A percentile compares a stretch with the other conserved stretches of the same genome.
phyloP scores from a whole-genome alignment of 805 yeast species.

The Kluyveromyces aestuarii region DNA sequence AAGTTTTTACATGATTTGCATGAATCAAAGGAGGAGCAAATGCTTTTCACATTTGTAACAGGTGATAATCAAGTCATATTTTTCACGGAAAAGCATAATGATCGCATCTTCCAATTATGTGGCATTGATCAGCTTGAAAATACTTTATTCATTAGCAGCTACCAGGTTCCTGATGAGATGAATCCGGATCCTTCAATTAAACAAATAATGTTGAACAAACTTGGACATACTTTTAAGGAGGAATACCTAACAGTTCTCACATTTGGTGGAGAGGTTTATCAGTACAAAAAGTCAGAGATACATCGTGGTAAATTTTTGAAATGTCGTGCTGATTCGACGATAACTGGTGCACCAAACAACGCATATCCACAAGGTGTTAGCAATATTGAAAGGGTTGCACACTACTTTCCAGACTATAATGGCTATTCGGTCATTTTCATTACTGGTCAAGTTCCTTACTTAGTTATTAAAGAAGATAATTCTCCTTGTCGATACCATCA shows the following conservation, averaged over 20 bases:
- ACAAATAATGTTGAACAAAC: constrained; percentile 50
- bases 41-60: constrained; percentile 55
- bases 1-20: constrained; percentile 27
- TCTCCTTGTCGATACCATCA: constrained; percentile 58
- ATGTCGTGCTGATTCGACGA: constrained; percentile 30
- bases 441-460: constrained; percentile 65
- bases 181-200: constrained; percentile 69
- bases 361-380: constrained; percentile 56
- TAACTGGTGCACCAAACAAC: constrained; percentile 76
- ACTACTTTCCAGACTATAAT: constrained; percentile 47
- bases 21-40: constrained; percentile 22
- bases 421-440: constrained; percentile 56
- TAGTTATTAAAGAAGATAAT: constrained; percentile 54
- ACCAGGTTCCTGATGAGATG: constrained; percentile 27
- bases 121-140: constrained; percentile 32
- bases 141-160: constrained; percentile 30
- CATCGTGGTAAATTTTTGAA: constrained; percentile 5
- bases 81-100: constrained; percentile 44
- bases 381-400: constrained; percentile 58
- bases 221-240: constrained; percentile 55
- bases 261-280: constrained; percentile 68
- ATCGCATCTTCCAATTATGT: constrained; percentile 31
- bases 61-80: constrained; percentile 68
- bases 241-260: constrained; percentile 66
- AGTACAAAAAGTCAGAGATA: constrained; percentile 47